These are phyloP conservation scores for Xylariaceae sp. DNA, from an alignment of 2,329 filamentous ascomycete species.

Conservation along the genomic window DNA sequence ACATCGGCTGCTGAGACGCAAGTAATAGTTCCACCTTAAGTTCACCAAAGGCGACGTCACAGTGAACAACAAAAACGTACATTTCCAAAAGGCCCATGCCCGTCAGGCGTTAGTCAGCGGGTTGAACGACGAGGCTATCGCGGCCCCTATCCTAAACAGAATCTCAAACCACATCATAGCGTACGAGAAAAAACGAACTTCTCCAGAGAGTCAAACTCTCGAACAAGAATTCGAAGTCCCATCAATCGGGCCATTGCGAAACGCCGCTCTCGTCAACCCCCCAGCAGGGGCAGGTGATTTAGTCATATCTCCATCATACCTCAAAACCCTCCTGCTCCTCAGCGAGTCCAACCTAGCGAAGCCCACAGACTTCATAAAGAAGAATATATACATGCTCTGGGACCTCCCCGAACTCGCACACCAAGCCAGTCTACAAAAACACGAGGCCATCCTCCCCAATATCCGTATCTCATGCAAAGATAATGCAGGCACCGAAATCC, in stretches of 20 bases:
- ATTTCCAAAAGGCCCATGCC: constrained; percentile 56
- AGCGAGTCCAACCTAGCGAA: constrained; percentile 16
- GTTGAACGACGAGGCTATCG: background rate
- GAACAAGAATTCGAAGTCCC: background rate
- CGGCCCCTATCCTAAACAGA: constrained; percentile 11
- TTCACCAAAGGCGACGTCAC: constrained; percentile 90
- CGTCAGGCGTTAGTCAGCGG: constrained; percentile 6
- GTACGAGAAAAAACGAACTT: constrained; percentile 13
- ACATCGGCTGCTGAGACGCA: background rate
- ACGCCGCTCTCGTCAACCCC: background rate
- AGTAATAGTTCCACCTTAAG: constrained; percentile 69
- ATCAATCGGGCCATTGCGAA: constrained; percentile 1
- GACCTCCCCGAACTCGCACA: background rate
- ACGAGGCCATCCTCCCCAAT: too few relatives aligned
- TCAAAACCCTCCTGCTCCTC: constrained; percentile 19
- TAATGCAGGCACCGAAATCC: too few relatives aligned
- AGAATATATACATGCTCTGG: background rate
- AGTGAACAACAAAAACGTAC: constrained; percentile 77
- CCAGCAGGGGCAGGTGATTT: background rate
- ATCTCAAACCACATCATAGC: constrained; percentile 12
- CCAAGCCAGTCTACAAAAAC: background rate
- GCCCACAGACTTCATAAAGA: background rate
- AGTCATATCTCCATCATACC: constrained; percentile 14
- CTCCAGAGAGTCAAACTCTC: background rate
- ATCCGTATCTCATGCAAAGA: too few relatives aligned